Conservation (phyloP, 306 rosid species). For the Cucurbita ficifolia region DNA sequence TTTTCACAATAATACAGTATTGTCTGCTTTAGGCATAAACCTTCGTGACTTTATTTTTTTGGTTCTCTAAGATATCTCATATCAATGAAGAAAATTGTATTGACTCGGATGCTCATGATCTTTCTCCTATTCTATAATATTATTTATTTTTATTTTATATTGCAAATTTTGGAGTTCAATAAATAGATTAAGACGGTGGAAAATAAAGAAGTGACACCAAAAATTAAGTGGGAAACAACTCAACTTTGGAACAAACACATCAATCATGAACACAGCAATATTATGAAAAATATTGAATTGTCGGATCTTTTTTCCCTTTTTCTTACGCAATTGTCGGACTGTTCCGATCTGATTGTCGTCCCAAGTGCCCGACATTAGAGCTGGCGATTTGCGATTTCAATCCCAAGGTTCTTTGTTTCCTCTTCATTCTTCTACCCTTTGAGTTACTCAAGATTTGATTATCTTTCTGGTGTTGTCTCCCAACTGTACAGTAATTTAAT, state of each 20-base stretch:
- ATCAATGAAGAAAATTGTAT: too few species aligned
- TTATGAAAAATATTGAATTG: slow-evolving; percentile 3
- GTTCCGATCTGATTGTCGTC: not conserved
- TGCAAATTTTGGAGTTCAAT: too few species aligned
- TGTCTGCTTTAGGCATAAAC: too few species aligned
- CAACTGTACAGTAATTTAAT: not conserved
- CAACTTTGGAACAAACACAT: not conserved
- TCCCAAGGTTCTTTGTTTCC: not conserved
- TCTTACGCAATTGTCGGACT: not conserved
- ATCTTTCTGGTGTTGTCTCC: not conserved
- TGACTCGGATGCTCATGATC: too few species aligned
- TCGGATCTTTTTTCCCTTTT: not conserved
- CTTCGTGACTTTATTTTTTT: too few species aligned
- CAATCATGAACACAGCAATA: not conserved
- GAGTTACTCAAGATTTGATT: not conserved
- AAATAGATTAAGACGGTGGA: not conserved
- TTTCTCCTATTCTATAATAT: too few species aligned
- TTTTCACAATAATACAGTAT: too few species aligned
- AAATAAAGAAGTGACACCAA: not conserved
- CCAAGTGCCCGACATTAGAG: not conserved
- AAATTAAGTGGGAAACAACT: slow-evolving; percentile 7
- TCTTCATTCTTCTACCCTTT: not conserved
- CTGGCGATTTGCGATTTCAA: not conserved
- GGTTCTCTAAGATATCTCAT: too few species aligned
- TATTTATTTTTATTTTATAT: too few species aligned